Evolutionary conservation across 2,329 filamentous ascomycete genomes (phyloP), one percentile per base, ranked within the genome.

Genomic region (Trichoderma simmonsii): DNA sequence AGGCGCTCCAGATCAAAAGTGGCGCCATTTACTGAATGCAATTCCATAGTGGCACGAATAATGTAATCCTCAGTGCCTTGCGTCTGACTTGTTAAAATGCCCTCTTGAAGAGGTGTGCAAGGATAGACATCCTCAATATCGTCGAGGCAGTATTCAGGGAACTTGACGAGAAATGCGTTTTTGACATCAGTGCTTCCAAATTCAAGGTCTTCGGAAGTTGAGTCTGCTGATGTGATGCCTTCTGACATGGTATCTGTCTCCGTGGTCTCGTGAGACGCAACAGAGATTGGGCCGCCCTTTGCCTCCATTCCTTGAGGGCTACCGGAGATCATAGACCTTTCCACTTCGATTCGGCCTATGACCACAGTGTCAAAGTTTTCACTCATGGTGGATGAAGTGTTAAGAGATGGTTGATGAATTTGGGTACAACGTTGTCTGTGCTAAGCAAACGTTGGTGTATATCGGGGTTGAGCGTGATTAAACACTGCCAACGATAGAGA

Each of bases 91-190:
- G 51, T 21, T 12, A 70, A 43, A 26, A 70, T 70, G 8, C 67
- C 67, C 39, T 70, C 67, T 21, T 70, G 67, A 15, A 70, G 51
- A 39, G 67, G 67, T 15, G 54, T 39, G 36, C 67, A 70, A 12
- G 67, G 57, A 24, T 36, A 48, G 21, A 70, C 48, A n/a, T 70
- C 56, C 21, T 70, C 56, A 15, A 70, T 36, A 36, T 65, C 61
- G 6, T 63, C 67, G 24, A 51, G 43, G 43, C 43, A 21, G n/a
- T 51, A 51, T 51, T 21, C 8, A 21, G 18, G 43, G 15, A 21
- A 51, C 9, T 51, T n/a, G 43, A 12, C 43, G n/a, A 51, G n/a
- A 18, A 51, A 51, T 51, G 43, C 43, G 9, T 51, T 51, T 21
- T 21, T 51, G 43, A 12, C 43, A 21, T 51, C 43, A 51, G n/a